Percentiles rank a stretch among this genome's conserved stretches.
phyloP scores from a whole-genome alignment of 306 rosid genomes.

The Carpinus viminea region DNA sequence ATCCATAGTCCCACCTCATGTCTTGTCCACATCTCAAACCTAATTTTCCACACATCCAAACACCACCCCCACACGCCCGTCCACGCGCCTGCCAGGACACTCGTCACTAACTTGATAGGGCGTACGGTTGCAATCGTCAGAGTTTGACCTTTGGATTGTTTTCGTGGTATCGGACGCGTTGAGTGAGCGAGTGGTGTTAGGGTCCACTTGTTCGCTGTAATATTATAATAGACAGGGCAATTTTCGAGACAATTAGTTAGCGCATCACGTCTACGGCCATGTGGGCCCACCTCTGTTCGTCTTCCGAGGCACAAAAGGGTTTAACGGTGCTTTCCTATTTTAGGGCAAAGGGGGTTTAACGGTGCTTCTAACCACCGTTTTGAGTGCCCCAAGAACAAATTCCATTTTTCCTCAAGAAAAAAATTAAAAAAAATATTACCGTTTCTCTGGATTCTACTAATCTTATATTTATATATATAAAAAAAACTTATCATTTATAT shows the following conservation, averaged over 20 bases:
- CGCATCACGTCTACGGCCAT: slow-evolving; percentile 30
- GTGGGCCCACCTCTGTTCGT: background rate
- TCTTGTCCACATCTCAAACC: background rate
- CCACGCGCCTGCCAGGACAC: background rate
- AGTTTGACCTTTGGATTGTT: background rate
- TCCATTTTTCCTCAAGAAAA: background rate
- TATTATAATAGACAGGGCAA: background rate
- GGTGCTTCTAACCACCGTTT: slow-evolving; percentile 17
- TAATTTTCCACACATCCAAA: background rate
- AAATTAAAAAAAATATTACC: background rate
- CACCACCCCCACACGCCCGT: background rate
- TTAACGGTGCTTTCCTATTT: background rate
- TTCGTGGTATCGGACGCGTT: background rate
- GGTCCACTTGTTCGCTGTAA: too few relatives aligned
- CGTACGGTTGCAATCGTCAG: background rate
- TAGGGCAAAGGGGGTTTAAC: background rate
- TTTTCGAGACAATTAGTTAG: slow-evolving; percentile 2
- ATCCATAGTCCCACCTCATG: background rate
- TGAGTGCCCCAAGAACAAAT: background rate
- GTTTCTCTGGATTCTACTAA: too few relatives aligned
- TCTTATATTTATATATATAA: too few relatives aligned
- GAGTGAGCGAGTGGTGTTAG: background rate
- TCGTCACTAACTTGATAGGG: background rate
- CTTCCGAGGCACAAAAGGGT: slow-evolving; percentile 17
- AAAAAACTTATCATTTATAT: too few relatives aligned